A percentile compares a stretch with the other conserved stretches of the same genome.
These are phyloP conservation scores for Aspergillus unguis DNA, from an alignment of 2,329 filamentous ascomycete genomes.

Conservation along the genomic window DNA sequence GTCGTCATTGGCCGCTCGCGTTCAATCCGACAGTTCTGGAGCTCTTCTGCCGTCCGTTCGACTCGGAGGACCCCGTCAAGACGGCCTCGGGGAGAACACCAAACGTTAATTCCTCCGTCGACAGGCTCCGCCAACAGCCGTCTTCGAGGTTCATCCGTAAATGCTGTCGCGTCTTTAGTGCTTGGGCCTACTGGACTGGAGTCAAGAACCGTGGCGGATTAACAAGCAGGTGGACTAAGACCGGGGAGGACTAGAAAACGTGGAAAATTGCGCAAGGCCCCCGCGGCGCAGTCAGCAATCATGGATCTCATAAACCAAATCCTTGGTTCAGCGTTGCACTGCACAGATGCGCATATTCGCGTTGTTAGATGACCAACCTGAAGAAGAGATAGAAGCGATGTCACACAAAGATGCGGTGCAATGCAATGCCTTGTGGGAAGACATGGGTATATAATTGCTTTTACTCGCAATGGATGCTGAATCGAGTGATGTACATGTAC, in stretches of 20 bases:
- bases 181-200: not conserved
- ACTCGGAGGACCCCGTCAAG: not conserved
- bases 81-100: conserved; percentile 2
- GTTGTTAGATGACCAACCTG: conserved; percentile 1
- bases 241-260: conserved; percentile 1
- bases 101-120: not conserved
- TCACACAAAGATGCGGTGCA: not conserved
- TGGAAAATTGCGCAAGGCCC: conserved; percentile 9
- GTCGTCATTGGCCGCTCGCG: not conserved
- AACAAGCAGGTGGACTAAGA: not conserved
- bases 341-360: not conserved
- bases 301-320: conserved; percentile 8
- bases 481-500: not conserved
- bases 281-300: not conserved
- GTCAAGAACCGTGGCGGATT: not conserved
- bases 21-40: not conserved
- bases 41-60: not conserved
- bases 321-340: conserved; percentile 12
- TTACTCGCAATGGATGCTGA: conserved; percentile 4
- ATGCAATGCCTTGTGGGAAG: not conserved
- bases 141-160: not conserved
- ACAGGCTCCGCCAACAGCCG: conserved; percentile 3
- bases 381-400: not conserved
- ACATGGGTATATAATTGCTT: not conserved
- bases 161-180: not conserved